These are phyloP conservation scores for Aureobasidium uvarum DNA, from an alignment of 2,329 filamentous ascomycete species.

Conservation along the genomic window DNA sequence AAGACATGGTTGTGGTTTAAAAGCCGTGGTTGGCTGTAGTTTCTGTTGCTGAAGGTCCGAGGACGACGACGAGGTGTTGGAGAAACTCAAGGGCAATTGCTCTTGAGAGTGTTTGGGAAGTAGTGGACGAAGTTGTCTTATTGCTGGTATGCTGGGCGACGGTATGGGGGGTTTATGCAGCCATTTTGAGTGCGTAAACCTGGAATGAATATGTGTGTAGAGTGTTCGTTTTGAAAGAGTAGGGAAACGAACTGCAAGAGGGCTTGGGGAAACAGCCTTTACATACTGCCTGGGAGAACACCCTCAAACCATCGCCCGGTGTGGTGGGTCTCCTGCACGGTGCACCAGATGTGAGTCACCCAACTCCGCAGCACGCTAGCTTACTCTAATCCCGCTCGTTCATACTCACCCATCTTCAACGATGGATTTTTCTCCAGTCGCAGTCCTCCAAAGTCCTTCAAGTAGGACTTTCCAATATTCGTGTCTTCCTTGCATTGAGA, in stretches of 20 bases:
- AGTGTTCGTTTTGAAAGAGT: not conserved
- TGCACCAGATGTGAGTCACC: slow-evolving; percentile 17
- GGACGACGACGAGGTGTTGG: slow-evolving; percentile 42
- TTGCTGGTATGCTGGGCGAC: slow-evolving; percentile 27
- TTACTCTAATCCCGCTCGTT: slow-evolving; percentile 6
- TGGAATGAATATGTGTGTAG: not conserved
- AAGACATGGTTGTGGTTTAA: slow-evolving; percentile 71
- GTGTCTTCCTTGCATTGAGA: not conserved
- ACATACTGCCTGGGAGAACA: not conserved
- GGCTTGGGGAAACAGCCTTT: not conserved
- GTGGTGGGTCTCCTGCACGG: slow-evolving; percentile 6
- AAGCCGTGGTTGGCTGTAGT: slow-evolving; percentile 78
- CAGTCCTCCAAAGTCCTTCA: not conserved
- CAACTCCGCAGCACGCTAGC: slow-evolving; percentile 9
- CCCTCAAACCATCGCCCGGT: not conserved
- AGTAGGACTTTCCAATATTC: not conserved
- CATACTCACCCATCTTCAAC: not conserved
- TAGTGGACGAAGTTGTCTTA: slow-evolving; percentile 28
- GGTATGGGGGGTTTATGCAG: slow-evolving; percentile 27
- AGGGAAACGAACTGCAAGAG: not conserved
- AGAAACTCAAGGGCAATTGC: slow-evolving; percentile 57
- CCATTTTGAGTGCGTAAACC: slow-evolving; percentile 27
- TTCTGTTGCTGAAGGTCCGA: slow-evolving; percentile 40
- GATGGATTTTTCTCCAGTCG: not conserved
- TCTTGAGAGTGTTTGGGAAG: slow-evolving; percentile 33